phyloP scores from a whole-genome alignment of 139 green algal genomes.

The Auxenochlorella pyrenoidosa region DNA sequence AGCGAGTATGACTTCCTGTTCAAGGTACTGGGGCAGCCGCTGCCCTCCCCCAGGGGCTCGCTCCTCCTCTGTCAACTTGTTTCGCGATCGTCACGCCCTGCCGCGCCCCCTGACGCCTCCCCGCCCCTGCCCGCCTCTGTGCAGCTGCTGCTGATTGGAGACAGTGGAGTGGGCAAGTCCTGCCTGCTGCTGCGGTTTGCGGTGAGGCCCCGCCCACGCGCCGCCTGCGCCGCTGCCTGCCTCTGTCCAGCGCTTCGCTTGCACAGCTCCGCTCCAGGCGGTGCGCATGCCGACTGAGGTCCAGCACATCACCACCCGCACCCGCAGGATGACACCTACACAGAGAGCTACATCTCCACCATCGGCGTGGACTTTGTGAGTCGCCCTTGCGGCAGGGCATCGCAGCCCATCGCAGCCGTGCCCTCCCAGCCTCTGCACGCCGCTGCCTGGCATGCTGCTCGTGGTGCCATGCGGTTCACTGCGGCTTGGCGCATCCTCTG shows the following conservation, averaged over 20 bases:
- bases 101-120: neutral
- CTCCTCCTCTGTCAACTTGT: neutral
- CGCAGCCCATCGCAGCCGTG: neutral
- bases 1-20: conserved; percentile 90
- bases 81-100: neutral
- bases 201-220: conserved; percentile 51
- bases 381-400: neutral
- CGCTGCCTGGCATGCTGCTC: neutral
- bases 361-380: conserved; percentile 99
- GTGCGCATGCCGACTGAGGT: neutral
- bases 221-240: neutral
- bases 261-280: neutral
- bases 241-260: neutral
- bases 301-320: no score
- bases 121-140: conserved; percentile 1
- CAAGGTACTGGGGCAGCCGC: conserved; percentile 67
- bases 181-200: conserved; percentile 97
- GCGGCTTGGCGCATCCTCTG: neutral
- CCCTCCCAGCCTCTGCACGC: neutral
- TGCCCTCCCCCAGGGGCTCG: neutral
- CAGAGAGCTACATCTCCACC: conserved; percentile 99
- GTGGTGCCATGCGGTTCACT: neutral
- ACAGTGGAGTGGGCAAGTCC: conserved; percentile 97
- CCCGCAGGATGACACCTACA: conserved; percentile 98
- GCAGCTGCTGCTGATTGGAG: conserved; percentile 96